phyloP scores from a whole-genome alignment of 768 basidiomycete genomes.

The Paxillus involutus region DNA sequence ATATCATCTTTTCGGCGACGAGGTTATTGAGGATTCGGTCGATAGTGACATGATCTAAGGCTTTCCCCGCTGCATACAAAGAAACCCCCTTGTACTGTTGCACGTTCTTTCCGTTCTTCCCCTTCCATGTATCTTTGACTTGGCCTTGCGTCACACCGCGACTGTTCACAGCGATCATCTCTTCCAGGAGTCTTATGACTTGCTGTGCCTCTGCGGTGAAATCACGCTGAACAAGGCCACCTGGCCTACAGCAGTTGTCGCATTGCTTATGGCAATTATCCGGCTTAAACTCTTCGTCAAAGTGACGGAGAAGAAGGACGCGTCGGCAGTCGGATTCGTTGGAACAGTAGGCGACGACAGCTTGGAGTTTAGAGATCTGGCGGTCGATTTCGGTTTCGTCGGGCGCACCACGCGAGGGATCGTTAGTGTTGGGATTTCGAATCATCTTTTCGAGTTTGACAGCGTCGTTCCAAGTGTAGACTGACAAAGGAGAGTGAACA shows the following conservation, averaged over 20 bases:
- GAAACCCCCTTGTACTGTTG: constrained; percentile 48
- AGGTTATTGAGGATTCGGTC: constrained; percentile 69
- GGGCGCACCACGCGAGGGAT: constrained; percentile 31
- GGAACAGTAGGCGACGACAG: constrained; percentile 76
- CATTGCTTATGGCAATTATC: constrained; percentile 68
- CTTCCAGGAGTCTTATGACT: constrained; percentile 58
- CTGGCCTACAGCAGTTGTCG: constrained; percentile 74
- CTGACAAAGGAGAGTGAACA: constrained; percentile 36
- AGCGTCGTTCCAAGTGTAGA: constrained; percentile 64
- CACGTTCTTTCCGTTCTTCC: constrained; percentile 47
- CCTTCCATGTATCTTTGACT: constrained; percentile 64
- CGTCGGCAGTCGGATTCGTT: constrained; percentile 88
- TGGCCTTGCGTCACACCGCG: constrained; percentile 59
- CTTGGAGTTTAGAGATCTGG: constrained; percentile 60
- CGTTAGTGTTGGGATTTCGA: constrained; percentile 44
- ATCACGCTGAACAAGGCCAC: constrained; percentile 49
- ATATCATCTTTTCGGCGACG: constrained; percentile 47
- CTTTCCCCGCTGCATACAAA: constrained; percentile 54
- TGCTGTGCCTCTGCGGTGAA: constrained; percentile 57
- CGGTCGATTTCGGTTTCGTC: constrained; percentile 58
- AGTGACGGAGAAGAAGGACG: constrained; percentile 83
- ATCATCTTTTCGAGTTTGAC: constrained; percentile 59
- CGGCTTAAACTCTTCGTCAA: constrained; percentile 77
- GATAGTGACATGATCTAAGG: constrained; percentile 49
- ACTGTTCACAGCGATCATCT: constrained; percentile 38